Evolutionary conservation across 225 moss, liverwort and hornwort species (phyloP).

Genomic region (Ulota crispa): DNA sequence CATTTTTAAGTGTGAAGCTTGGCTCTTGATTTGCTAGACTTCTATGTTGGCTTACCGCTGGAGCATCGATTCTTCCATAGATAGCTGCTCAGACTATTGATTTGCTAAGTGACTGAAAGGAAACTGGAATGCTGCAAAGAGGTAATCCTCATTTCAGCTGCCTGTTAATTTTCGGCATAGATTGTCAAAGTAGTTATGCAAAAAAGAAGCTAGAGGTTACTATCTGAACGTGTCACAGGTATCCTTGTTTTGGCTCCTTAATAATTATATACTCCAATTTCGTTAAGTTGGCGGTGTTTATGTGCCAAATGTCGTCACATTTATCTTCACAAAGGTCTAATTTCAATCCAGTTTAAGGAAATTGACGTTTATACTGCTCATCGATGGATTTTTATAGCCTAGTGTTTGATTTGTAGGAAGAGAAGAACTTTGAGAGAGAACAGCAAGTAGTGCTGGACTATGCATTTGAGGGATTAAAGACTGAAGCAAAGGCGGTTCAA

Average conservation of each 20-base stretch:
- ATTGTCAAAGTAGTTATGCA: neutral
- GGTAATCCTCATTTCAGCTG: neutral
- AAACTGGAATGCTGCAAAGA: constrained; percentile 7
- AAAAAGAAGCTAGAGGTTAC: neutral
- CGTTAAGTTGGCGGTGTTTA: too few species aligned
- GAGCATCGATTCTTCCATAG: neutral
- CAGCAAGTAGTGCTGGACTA: constrained; percentile 37
- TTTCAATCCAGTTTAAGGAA: too few species aligned
- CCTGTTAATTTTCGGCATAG: neutral
- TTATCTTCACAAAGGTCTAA: too few species aligned
- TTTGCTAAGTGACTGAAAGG: neutral
- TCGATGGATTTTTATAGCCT: neutral
- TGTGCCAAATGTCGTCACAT: too few species aligned
- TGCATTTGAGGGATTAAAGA: constrained; percentile 44
- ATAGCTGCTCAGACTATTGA: neutral
- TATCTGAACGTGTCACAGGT: neutral
- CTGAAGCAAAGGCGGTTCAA: constrained; percentile 39
- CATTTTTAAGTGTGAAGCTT: neutral
- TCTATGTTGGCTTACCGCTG: neutral
- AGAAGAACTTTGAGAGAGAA: constrained; percentile 29
- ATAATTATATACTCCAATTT: too few species aligned
- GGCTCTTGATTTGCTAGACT: constrained; percentile 16
- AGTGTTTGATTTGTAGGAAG: constrained; percentile 30
- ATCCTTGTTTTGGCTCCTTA: neutral
- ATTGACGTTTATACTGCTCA: neutral